Conservation (phyloP, 148 eudicot species). For the Dianthus caryophyllus region DNA sequence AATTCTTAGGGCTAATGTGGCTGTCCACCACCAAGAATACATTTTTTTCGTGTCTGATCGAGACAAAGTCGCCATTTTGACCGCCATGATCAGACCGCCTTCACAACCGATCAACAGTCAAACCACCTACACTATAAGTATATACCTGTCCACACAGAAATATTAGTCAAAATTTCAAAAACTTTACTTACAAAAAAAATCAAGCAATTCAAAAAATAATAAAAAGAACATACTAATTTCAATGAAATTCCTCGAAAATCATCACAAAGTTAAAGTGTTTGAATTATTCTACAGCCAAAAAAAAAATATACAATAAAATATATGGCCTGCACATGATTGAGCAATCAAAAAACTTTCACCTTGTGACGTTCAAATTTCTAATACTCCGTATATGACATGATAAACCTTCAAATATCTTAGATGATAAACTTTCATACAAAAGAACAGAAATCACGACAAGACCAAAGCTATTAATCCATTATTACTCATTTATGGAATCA, state of each 20-base stretch:
- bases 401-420: no score
- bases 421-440: no score
- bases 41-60: slow-evolving; percentile 49
- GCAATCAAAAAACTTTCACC: neutral
- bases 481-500: no score
- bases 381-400: no score
- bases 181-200: slow-evolving; percentile 10
- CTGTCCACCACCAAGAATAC: slow-evolving; percentile 99
- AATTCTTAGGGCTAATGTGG: slow-evolving; percentile 92
- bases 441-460: no score
- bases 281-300: neutral
- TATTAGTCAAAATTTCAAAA: slow-evolving; percentile 19
- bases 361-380: no score
- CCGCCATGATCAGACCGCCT: slow-evolving; percentile 23
- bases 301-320: no score
- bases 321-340: neutral
- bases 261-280: no score
- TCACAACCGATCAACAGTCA: neutral
- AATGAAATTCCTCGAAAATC: no score
- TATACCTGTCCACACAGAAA: slow-evolving; percentile 17
- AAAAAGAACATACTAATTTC: neutral
- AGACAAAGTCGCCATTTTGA: slow-evolving; percentile 48
- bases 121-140: neutral
- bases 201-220: slow-evolving; percentile 1
- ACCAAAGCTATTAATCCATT: no score